Conservation (phyloP, 2,329 filamentous ascomycete species). For the Calonectria montana region DNA sequence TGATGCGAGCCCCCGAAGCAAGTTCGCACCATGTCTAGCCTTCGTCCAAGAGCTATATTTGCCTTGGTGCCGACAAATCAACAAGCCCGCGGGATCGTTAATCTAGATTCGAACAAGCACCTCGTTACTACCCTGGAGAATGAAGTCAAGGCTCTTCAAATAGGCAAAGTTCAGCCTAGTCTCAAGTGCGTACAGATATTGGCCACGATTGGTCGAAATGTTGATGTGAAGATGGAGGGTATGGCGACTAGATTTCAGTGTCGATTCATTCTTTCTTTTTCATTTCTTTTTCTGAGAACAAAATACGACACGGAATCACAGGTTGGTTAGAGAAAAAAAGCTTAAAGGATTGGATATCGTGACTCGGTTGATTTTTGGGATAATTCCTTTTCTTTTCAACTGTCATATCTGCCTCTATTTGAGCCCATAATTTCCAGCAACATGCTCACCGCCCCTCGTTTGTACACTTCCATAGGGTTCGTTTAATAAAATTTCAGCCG, state of each 20-base stretch:
- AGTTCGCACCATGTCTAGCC: neutral
- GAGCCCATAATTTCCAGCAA: no score
- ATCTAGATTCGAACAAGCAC: neutral
- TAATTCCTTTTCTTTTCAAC: no score
- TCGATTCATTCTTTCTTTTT: neutral
- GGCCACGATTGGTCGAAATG: neutral
- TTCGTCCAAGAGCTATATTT: neutral
- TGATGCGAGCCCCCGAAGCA: no score
- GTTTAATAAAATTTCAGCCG: no score
- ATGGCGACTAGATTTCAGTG: neutral
- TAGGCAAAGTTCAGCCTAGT: neutral
- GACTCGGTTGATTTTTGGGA: no score
- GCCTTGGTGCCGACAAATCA: neutral
- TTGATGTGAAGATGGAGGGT: neutral
- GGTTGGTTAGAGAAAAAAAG: no score
- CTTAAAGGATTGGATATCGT: no score
- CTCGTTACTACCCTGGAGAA: neutral
- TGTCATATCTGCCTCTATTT: no score
- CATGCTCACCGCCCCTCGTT: no score
- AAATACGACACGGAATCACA: no score
- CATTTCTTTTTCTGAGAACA: no score
- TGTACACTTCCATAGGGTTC: no score
- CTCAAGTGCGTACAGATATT: neutral
- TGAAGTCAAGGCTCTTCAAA: neutral
- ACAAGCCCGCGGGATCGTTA: neutral